Conservation (phyloP, 331 rosid genomes). For the Spiraea crenata region DNA sequence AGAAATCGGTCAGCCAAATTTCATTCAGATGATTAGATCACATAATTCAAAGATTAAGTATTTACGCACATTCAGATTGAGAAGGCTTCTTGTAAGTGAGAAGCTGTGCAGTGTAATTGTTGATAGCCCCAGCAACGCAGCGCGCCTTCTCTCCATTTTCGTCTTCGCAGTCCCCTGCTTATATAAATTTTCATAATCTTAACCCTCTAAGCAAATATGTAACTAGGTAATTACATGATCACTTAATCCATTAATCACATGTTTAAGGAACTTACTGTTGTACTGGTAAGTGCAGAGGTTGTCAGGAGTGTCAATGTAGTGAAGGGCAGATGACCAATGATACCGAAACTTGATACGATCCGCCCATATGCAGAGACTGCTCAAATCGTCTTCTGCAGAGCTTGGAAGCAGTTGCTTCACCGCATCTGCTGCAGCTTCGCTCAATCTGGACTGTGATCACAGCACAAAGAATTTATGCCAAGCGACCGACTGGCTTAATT, state of each 20-base stretch:
- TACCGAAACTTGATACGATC: conserved; percentile 52
- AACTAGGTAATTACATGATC: background rate
- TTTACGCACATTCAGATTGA: conserved; percentile 37
- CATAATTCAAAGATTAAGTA: background rate
- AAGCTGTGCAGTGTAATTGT: conserved; percentile 79
- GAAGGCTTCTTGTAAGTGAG: conserved; percentile 29
- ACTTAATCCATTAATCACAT: background rate
- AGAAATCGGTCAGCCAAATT: conserved; percentile 14
- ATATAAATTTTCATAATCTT: background rate
- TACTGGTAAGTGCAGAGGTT: conserved; percentile 53
- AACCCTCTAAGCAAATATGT: background rate
- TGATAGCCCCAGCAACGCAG: conserved; percentile 71
- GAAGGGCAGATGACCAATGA: conserved; percentile 82
- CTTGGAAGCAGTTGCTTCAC: conserved; percentile 63
- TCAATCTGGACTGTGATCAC: conserved; percentile 50
- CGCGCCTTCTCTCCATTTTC: conserved; percentile 48
- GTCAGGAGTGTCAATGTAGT: conserved; percentile 72
- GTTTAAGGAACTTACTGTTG: conserved; percentile 32
- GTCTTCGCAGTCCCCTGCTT: conserved; percentile 81
- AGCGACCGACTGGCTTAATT: too few relatives aligned
- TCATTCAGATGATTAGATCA: background rate
- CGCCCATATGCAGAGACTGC: conserved; percentile 74
- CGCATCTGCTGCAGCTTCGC: conserved; percentile 49
- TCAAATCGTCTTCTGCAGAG: conserved; percentile 49
- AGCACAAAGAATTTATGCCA: background rate